Percentiles rank a stretch among this genome's conserved stretches.
phyloP scores from a whole-genome alignment of 176 grass and related monocot species.

The Cenchrus fungigraminus region DNA sequence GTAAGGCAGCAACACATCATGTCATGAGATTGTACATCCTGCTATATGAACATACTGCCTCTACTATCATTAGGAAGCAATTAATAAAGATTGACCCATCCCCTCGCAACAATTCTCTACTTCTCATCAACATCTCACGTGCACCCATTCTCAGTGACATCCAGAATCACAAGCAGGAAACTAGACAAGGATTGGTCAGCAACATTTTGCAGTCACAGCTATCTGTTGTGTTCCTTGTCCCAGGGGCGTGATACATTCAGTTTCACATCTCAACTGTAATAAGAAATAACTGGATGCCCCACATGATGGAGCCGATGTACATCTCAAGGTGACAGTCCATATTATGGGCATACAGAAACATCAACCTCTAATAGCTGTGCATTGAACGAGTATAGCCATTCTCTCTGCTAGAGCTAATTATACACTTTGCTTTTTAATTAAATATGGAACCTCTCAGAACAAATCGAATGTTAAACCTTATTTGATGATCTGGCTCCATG shows the following conservation, averaged over 20 bases:
- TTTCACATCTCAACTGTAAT: constrained; percentile 4
- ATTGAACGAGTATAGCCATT: background rate
- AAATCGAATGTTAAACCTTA: constrained; percentile 10
- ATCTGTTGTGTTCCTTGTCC: background rate
- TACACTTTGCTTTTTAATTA: background rate
- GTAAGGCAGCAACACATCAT: background rate
- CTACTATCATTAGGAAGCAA: background rate
- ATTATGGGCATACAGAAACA: background rate
- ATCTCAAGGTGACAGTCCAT: background rate
- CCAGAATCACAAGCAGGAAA: background rate
- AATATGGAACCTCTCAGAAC: constrained; percentile 8
- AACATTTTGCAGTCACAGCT: background rate
- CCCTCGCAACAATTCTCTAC: background rate
- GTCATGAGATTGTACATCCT: background rate
- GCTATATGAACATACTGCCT: background rate
- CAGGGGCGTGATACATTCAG: background rate
- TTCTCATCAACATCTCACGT: background rate
- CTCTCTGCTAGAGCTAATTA: background rate
- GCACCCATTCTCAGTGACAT: background rate
- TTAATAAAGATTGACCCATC: background rate
- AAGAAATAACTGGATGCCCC: constrained; percentile 1
- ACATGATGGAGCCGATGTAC: background rate
- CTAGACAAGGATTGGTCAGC: background rate
- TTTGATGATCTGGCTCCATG: constrained; percentile 14
- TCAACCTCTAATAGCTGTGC: background rate